Conservation (phyloP, 768 basidiomycete genomes). For the Mrakia hoshinonis region DNA sequence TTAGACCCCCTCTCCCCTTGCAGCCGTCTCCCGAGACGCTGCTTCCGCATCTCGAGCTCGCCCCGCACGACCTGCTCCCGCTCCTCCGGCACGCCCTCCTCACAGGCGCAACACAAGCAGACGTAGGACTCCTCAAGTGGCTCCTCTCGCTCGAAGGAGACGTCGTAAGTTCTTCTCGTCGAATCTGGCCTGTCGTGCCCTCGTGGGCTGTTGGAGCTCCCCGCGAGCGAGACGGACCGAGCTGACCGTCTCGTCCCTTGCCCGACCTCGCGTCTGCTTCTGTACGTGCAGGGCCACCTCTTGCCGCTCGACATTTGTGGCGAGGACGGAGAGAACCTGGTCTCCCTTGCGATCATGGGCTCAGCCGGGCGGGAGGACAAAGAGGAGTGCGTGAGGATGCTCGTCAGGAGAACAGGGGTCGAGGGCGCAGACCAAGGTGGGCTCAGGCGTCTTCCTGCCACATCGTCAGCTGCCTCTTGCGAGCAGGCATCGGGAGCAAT, state of each 20-base stretch:
- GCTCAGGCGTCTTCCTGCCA: neutral
- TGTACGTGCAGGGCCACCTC: slow-evolving; percentile 13
- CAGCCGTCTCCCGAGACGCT: slow-evolving; percentile 1
- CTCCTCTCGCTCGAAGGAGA: slow-evolving; percentile 8
- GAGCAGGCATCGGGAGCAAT: neutral
- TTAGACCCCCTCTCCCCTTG: slow-evolving; percentile 25
- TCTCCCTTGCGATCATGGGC: slow-evolving; percentile 37
- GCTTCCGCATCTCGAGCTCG: slow-evolving; percentile 23
- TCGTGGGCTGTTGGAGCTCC: too few relatives aligned
- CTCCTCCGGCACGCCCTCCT: slow-evolving; percentile 23
- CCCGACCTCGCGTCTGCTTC: neutral
- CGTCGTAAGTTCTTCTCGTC: neutral
- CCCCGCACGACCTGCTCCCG: slow-evolving; percentile 22
- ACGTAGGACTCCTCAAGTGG: slow-evolving; percentile 16
- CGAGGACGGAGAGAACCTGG: slow-evolving; percentile 68
- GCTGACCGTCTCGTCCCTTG: neutral
- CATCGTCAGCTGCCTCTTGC: neutral
- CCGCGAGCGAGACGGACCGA: neutral
- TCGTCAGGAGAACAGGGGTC: slow-evolving; percentile 48
- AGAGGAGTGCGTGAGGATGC: slow-evolving; percentile 75
- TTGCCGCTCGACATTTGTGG: slow-evolving; percentile 49
- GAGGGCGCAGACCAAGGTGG: neutral
- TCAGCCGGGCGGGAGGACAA: slow-evolving; percentile 80
- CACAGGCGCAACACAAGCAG: slow-evolving; percentile 1
- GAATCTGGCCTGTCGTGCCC: neutral